A percentile compares a stretch with the other conserved stretches of the same genome.
phyloP scores from a whole-genome alignment of 2,329 filamentous ascomycete species.

The Ceratocystis diversiconidia region DNA sequence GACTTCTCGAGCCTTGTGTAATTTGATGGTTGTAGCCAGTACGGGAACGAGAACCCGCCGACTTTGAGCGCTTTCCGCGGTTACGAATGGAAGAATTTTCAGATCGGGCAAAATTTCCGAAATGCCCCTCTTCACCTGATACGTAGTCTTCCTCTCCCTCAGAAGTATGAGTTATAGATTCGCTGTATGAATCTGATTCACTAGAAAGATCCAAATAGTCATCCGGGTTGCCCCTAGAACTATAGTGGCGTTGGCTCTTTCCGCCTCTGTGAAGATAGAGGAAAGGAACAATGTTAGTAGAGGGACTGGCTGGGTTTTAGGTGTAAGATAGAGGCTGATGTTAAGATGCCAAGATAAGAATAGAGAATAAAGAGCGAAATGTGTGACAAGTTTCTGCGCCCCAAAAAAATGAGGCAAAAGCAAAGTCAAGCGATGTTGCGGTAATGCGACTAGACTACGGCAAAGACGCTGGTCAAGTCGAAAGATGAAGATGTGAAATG shows the following conservation, averaged over 20 bases:
- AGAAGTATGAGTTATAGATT: too few species aligned
- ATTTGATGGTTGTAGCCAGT: background rate
- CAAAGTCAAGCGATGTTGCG: background rate
- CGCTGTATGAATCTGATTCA: too few species aligned
- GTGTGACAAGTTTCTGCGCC: background rate
- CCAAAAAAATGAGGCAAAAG: background rate
- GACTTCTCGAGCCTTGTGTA: background rate
- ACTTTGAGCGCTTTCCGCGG: background rate
- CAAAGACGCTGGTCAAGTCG: background rate
- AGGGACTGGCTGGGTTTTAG: background rate
- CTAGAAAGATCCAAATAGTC: background rate
- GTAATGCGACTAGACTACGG: background rate
- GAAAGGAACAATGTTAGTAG: background rate
- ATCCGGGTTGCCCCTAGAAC: background rate
- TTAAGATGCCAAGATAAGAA: too few species aligned
- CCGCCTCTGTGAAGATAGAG: background rate
- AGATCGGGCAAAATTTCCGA: background rate
- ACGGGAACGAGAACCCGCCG: conserved; percentile 24
- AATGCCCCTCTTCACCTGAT: background rate
- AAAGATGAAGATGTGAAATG: background rate
- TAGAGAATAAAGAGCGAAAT: too few species aligned
- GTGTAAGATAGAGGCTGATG: background rate
- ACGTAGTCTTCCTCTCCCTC: background rate
- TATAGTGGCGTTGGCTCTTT: background rate
- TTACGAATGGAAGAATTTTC: conserved; percentile 2